phyloP scores from a whole-genome alignment of 768 basidiomycete genomes.

The Saitozyma podzolica region DNA sequence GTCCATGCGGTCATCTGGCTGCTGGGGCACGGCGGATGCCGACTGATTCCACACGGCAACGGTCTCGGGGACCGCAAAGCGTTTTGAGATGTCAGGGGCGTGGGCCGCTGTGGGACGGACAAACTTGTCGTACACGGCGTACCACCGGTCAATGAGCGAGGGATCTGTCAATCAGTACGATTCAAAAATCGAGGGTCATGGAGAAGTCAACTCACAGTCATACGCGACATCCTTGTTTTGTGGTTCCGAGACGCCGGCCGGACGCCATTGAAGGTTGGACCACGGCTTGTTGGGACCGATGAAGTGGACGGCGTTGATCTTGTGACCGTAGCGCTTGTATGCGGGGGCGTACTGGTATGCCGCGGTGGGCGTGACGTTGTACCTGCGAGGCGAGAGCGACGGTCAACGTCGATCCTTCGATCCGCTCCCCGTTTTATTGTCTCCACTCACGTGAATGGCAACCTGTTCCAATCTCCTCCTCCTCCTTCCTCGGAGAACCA shows the following conservation, averaged over 20 bases:
- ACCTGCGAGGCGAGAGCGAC: constrained; percentile 50
- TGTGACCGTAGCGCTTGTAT: constrained; percentile 72
- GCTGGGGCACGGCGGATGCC: constrained; percentile 25
- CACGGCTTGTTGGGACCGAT: constrained; percentile 97
- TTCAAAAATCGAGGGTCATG: neutral
- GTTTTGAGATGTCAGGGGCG: constrained; percentile 31
- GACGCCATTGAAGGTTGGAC: constrained; percentile 70
- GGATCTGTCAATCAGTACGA: constrained; percentile 36
- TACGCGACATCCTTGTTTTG: constrained; percentile 32
- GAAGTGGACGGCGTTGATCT: constrained; percentile 47
- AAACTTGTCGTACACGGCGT: constrained; percentile 80
- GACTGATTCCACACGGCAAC: constrained; percentile 72
- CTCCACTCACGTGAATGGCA: constrained; percentile 72
- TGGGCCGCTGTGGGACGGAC: constrained; percentile 64
- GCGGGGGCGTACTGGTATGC: constrained; percentile 99
- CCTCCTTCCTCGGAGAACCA: constrained; percentile 56
- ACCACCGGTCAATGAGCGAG: constrained; percentile 87
- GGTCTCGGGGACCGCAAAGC: constrained; percentile 68
- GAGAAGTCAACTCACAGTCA: constrained; percentile 42
- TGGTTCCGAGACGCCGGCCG: constrained; percentile 58
- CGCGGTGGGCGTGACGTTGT: constrained; percentile 96
- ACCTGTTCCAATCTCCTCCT: constrained; percentile 90
- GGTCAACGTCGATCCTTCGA: too few species aligned
- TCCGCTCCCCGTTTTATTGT: too few species aligned
- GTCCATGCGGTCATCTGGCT: constrained; percentile 55